A percentile compares a stretch with the other conserved stretches of the same genome.
Evolutionary conservation across 2,329 filamentous ascomycete genomes (phyloP).

Genomic region (Aspergillus sp.): DNA sequence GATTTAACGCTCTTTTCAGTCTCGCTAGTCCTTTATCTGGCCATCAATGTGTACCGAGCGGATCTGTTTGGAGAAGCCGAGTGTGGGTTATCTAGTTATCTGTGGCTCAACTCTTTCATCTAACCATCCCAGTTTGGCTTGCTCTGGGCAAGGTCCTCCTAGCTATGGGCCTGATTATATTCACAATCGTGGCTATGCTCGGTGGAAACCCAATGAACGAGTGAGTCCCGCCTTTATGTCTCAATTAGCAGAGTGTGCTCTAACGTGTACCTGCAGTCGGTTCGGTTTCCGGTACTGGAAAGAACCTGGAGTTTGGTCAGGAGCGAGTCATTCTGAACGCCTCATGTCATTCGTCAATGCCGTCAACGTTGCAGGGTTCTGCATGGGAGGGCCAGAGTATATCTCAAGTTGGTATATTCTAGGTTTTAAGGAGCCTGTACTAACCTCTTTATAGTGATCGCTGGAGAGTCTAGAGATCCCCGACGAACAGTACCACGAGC

Average conservation of each 20-base stretch:
- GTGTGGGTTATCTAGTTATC: neutral
- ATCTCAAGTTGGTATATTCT: neutral
- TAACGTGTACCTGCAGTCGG: neutral
- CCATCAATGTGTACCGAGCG: constrained; percentile 6
- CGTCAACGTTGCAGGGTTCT: constrained; percentile 5
- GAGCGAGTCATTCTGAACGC: neutral
- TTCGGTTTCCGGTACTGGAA: constrained; percentile 10
- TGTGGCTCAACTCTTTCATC: neutral
- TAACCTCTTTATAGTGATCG: neutral
- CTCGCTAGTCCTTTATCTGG: constrained; percentile 4
- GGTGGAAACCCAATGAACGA: constrained; percentile 9
- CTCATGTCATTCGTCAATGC: constrained; percentile 10
- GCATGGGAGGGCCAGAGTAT: constrained; percentile 12
- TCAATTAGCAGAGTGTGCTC: neutral
- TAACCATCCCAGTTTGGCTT: constrained; percentile 5
- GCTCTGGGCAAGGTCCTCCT: constrained; percentile 3
- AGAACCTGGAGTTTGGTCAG: constrained; percentile 4
- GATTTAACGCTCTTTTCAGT: neutral
- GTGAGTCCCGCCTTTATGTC: neutral
- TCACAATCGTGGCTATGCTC: constrained; percentile 6
- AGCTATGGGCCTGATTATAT: constrained; percentile 6
- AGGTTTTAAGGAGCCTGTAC: neutral
- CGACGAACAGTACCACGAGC: neutral
- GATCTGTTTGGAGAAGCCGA: constrained; percentile 9
- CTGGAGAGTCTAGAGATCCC: constrained; percentile 5